A percentile compares a stretch with the other conserved stretches of the same genome.
Evolutionary conservation across 169 alveolate genomes (phyloP).

Genomic region (Plasmodium fragile): DNA sequence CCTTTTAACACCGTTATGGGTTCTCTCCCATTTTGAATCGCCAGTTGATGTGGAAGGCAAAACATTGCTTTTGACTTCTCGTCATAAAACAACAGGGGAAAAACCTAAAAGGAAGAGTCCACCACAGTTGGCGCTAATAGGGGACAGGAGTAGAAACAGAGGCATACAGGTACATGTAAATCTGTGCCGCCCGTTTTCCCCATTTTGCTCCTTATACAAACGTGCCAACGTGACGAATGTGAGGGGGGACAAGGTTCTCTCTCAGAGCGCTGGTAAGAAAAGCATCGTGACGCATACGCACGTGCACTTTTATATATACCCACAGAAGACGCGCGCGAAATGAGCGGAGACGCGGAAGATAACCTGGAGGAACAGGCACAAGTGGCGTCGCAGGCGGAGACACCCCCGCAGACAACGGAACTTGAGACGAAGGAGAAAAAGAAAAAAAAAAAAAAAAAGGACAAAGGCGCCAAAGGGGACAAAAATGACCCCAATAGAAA

Average conservation of each 20-base stretch:
- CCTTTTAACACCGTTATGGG: neutral
- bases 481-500: neutral
- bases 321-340: neutral
- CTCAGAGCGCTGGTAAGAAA: neutral
- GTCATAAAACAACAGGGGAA: neutral
- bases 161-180: neutral
- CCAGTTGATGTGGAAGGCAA: neutral
- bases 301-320: neutral
- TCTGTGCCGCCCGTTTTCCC: neutral
- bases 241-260: neutral
- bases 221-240: neutral
- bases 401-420: neutral
- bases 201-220: neutral
- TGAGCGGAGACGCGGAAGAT: neutral
- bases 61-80: neutral
- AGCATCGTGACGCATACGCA: neutral
- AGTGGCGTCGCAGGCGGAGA: neutral
- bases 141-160: neutral
- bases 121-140: neutral
- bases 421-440: neutral
- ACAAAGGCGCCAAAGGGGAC: neutral
- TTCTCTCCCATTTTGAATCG: neutral
- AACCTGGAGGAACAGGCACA: neutral
- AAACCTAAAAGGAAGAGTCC: neutral
- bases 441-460: constrained; percentile 4